Conservation (phyloP, 2,329 filamentous ascomycete genomes). For the Calonectria multiphialidica region DNA sequence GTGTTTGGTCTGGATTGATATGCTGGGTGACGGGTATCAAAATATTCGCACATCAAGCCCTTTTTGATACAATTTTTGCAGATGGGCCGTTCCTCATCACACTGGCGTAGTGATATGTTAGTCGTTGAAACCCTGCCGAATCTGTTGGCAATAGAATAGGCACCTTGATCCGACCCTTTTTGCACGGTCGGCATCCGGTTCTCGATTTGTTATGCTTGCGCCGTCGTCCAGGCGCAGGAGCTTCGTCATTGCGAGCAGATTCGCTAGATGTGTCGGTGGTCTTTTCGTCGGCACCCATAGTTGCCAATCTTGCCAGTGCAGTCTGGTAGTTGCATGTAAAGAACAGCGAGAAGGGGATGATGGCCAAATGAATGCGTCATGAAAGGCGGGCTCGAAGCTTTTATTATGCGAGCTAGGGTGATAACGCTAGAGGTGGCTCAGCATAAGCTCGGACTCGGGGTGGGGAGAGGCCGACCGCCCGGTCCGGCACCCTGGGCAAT, state of each 20-base stretch:
- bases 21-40: not conserved
- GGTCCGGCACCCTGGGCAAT: not conserved
- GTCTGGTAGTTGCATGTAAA: not conserved
- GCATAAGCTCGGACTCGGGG: not conserved
- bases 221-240: not conserved
- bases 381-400: not conserved
- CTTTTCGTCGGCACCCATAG: not conserved
- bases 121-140: not conserved
- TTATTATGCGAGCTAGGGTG: not conserved
- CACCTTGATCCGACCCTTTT: slow-evolving; percentile 12
- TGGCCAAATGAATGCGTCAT: no score
- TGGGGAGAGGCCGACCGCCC: not conserved
- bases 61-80: slow-evolving; percentile 10
- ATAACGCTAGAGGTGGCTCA: not conserved
- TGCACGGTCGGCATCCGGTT: slow-evolving; percentile 2
- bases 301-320: not conserved
- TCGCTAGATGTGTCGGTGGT: not conserved
- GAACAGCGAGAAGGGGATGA: not conserved
- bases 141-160: no score
- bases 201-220: slow-evolving; percentile 13
- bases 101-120: not conserved
- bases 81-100: slow-evolving; percentile 1
- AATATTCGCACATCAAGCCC: not conserved
- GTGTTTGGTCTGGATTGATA: not conserved
- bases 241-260: not conserved